Evolutionary conservation across 2,329 filamentous ascomycete genomes (phyloP).

Genomic region (Sclerotiophoma versabilis): DNA sequence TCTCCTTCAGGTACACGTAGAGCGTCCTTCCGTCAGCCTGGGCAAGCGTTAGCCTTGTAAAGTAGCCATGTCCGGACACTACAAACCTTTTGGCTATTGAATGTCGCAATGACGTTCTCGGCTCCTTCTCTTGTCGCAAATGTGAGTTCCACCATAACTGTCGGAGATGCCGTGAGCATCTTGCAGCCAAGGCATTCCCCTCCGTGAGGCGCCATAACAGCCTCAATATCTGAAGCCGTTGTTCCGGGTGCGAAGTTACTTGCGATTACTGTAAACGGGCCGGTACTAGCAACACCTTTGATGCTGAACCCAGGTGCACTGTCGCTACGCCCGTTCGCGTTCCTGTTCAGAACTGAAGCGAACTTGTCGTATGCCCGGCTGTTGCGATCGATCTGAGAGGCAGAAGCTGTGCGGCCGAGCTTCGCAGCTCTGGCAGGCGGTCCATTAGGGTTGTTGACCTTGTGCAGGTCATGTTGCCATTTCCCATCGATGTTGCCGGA

Average conservation of each 20-base stretch:
- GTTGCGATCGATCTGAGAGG: slow-evolving; percentile 52
- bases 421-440: slow-evolving; percentile 40
- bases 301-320: slow-evolving; percentile 66
- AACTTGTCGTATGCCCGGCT: slow-evolving; percentile 52
- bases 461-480: slow-evolving; percentile 76
- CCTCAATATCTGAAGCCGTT: slow-evolving; percentile 82
- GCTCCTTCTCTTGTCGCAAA: slow-evolving; percentile 76
- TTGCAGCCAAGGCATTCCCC: slow-evolving; percentile 70
- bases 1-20: slow-evolving; percentile 73
- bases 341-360: slow-evolving; percentile 43
- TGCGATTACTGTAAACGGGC: slow-evolving; percentile 75
- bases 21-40: slow-evolving; percentile 78
- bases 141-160: slow-evolving; percentile 78
- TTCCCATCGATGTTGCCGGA: slow-evolving; percentile 68
- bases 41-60: slow-evolving; percentile 37
- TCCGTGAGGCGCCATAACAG: slow-evolving; percentile 78
- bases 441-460: slow-evolving; percentile 50
- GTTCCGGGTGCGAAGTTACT: slow-evolving; percentile 85
- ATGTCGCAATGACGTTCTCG: slow-evolving; percentile 75
- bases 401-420: slow-evolving; percentile 48
- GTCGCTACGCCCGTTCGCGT: slow-evolving; percentile 37
- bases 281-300: slow-evolving; percentile 65
- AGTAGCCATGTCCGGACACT: neutral
- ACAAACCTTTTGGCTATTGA: slow-evolving; percentile 79
- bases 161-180: slow-evolving; percentile 71